Percentiles rank a stretch among this genome's conserved stretches.
Evolutionary conservation across 345 rosid genomes (phyloP).

Genomic region (Capsella bursapastoris): DNA sequence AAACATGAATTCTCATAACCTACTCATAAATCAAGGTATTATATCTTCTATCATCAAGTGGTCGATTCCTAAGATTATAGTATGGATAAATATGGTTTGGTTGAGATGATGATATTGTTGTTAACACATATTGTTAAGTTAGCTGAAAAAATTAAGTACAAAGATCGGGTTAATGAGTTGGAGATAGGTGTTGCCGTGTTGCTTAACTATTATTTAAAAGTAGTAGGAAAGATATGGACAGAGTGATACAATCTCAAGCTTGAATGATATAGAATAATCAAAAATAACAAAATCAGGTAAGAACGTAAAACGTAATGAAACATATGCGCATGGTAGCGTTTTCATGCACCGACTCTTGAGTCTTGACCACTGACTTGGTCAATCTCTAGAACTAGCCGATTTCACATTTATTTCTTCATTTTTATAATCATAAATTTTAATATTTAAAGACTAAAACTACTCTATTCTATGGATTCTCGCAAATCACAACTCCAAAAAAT

Average conservation of each 20-base stretch:
- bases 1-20: too few relatives aligned
- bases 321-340: conserved; percentile 33
- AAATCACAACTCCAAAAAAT: too few relatives aligned
- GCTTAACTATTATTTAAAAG: background rate
- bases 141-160: background rate
- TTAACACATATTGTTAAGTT: background rate
- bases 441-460: background rate
- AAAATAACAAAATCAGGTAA: conserved; percentile 13
- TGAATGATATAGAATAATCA: background rate
- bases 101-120: too few relatives aligned
- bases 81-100: background rate
- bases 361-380: conserved; percentile 45
- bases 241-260: conserved; percentile 10
- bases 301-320: conserved; percentile 27
- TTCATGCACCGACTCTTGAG: conserved; percentile 46
- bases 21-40: too few relatives aligned
- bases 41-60: too few relatives aligned
- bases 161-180: conserved; percentile 6
- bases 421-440: background rate
- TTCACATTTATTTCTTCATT: conserved; percentile 38
- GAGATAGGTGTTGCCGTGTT: conserved; percentile 27
- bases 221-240: conserved; percentile 25
- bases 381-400: conserved; percentile 21
- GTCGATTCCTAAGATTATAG: too few relatives aligned
- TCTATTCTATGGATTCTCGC: background rate